Evolutionary conservation across 2,329 filamentous ascomycete species (phyloP), one percentile per base, ranked within the genome.

Genomic region (Penicillium sp.): DNA sequence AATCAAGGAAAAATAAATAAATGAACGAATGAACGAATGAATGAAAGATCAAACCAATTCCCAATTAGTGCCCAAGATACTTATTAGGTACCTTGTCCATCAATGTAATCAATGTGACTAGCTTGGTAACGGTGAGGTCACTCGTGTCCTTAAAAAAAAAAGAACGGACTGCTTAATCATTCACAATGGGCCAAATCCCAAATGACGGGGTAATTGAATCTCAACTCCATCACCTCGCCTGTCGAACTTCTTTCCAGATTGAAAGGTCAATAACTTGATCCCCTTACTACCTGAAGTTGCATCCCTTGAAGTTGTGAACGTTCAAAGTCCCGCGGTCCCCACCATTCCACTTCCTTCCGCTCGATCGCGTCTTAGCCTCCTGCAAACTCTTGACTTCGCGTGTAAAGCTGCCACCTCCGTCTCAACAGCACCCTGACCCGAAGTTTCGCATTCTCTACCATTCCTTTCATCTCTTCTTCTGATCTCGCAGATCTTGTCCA

Each of bases 341-440:
- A 50, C 47, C 43, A 46, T 47, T 50, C 43, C 48, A 46, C 48
- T 50, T 47, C 31, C 37, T 50, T 50, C 48, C 48, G 48, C 42
- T 47, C 48, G 11, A 50, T 50, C 48, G 48, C 48, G 48, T 50
- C 48, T 50, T 50, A 41, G 37, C 37, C 48, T 50, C 43, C 48
- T 50, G 48, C 48, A 50, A 50, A 50, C 29, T 47, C 43, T 50
- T 34, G 43, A 47, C 9, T 46, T 53, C 38, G 42, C 58, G 58
- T 54, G 56, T 58, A 52, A 30, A 34, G 42, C 42, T 40, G 13
- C 13, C 33, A 30, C 25, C 29, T 27, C 30, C 28, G 16, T 31
- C 28, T 27, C 46, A 35, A 31, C 22, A 16, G 33, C 27, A 40
- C 35, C 25, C 36, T 43, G 45, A 25, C 29, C 19, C n/a, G n/a